These are phyloP conservation scores for Ambrosiella beaveri DNA, from an alignment of 2,329 filamentous ascomycete species.

Conservation along the genomic window DNA sequence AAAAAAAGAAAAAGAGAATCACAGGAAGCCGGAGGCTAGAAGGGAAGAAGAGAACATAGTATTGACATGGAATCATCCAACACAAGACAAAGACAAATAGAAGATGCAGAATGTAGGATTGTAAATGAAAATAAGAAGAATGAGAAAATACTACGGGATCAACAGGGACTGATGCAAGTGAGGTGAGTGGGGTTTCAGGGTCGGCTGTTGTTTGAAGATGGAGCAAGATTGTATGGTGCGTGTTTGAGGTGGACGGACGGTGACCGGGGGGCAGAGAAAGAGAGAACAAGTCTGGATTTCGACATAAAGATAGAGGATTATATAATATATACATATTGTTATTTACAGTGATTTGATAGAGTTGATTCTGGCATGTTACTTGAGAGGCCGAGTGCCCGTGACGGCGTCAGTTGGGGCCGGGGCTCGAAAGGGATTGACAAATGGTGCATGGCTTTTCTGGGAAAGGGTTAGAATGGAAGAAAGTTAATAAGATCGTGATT, in stretches of 20 bases:
- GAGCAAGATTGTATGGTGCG: background rate
- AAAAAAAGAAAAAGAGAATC: too few relatives aligned
- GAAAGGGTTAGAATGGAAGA: too few relatives aligned
- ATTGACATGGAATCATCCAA: background rate
- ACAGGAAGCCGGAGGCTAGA: too few relatives aligned
- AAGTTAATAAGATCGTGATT: too few relatives aligned
- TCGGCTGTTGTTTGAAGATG: background rate
- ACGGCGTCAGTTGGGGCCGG: too few relatives aligned
- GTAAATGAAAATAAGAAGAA: background rate
- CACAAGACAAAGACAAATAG: background rate
- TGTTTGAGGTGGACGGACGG: constrained; percentile 11
- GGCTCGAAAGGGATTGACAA: too few relatives aligned
- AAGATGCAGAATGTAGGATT: background rate
- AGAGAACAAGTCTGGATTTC: background rate
- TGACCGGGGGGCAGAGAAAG: background rate
- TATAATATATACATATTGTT: background rate
- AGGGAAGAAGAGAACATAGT: background rate
- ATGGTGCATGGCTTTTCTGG: too few relatives aligned
- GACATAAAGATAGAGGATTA: background rate
- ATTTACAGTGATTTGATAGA: too few relatives aligned
- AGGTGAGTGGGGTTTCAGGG: background rate
- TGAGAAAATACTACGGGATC: background rate
- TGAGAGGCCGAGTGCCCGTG: too few relatives aligned
- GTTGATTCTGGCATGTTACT: too few relatives aligned
- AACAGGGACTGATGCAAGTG: background rate